Percentiles rank a stretch among this genome's conserved stretches.
Evolutionary conservation across 371 early-diverging fungal genomes (phyloP).

Genomic region (Rhizopus delemar): DNA sequence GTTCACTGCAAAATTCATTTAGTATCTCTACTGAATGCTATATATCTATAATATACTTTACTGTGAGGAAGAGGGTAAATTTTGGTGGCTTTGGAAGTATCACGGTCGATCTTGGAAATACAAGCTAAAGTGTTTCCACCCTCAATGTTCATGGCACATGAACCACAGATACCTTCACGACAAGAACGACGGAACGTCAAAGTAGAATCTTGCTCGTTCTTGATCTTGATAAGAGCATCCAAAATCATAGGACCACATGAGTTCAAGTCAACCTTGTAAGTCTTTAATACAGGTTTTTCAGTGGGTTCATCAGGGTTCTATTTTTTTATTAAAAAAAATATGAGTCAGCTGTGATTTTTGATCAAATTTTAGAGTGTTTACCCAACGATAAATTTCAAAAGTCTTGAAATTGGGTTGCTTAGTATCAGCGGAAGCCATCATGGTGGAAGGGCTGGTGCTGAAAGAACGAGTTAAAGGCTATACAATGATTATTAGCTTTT

Average conservation of each 20-base stretch:
- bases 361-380: constrained; percentile 29
- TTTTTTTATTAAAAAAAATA: not conserved
- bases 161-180: constrained; percentile 89
- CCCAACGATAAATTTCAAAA: constrained; percentile 87
- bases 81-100: constrained; percentile 67
- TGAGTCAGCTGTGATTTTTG: not conserved
- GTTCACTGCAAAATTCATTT: constrained; percentile 54
- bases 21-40: not conserved
- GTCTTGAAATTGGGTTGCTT: constrained; percentile 69
- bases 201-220: constrained; percentile 92
- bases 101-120: constrained; percentile 81
- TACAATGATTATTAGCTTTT: not conserved
- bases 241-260: constrained; percentile 93
- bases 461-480: constrained; percentile 49
- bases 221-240: constrained; percentile 94
- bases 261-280: constrained; percentile 88
- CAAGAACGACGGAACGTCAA: constrained; percentile 87
- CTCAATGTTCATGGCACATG: constrained; percentile 97
- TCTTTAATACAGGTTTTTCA: constrained; percentile 85
- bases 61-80: constrained; percentile 97
- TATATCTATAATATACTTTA: constrained; percentile 25
- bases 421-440: constrained; percentile 43
- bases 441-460: constrained; percentile 31
- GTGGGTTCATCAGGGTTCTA: constrained; percentile 79
- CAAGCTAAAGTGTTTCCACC: constrained; percentile 95